Evolutionary conservation across 306 rosid genomes (phyloP), one percentile per base, ranked within the genome.

Genomic region (Erythrophleum fordii): DNA sequence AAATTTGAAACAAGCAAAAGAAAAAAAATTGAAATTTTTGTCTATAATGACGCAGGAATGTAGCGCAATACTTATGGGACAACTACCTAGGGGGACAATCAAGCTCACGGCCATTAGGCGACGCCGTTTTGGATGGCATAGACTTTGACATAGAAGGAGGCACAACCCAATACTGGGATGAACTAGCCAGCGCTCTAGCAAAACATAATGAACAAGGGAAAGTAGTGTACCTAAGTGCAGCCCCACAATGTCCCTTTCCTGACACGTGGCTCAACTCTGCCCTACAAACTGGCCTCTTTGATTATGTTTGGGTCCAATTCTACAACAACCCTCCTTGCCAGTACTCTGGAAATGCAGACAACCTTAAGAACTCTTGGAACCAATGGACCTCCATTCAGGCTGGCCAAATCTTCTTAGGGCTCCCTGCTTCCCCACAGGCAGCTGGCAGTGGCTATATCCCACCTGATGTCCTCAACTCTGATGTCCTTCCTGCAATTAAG

Each of bases 241-340:
- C 87, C 2, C 87, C 89, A 0, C 77, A 78, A 5, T 85, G 86
- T 29, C 84, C 56, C 22, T 75, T 86, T 41, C 86, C 84, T 1
- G 86, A 78, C 67, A 3, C 42, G 6, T 41, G 22, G 7, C 74
- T 82, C 0, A 35, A 41, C 52, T n/a, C n/a, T n/a, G n/a, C n/a
- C n/a, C n/a, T n/a, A n/a, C n/a, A n/a, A n/a, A 78, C 88, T 23
- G 85, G 88, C n/a, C 62, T 85, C 1, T 85, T 85, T 44, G 84
- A 85, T 20, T 85, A 60, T 0, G 73, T 86, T 66, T 86, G 85
- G 89, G 51, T 86, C 18, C 84, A 84, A 23, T 87, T n/a, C n/a
- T n/a, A n/a, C n/a, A n/a, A n/a, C n/a, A n/a, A n/a, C n/a, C n/a
- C n/a, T n/a, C n/a, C n/a, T 80, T 53, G 88, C 25, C 58, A 80